A percentile compares a stretch with the other conserved stretches of the same genome.
Conservation (phyloP, 495 filamentous ascomycete genomes). For the Coniosporium apollinis region DNA sequence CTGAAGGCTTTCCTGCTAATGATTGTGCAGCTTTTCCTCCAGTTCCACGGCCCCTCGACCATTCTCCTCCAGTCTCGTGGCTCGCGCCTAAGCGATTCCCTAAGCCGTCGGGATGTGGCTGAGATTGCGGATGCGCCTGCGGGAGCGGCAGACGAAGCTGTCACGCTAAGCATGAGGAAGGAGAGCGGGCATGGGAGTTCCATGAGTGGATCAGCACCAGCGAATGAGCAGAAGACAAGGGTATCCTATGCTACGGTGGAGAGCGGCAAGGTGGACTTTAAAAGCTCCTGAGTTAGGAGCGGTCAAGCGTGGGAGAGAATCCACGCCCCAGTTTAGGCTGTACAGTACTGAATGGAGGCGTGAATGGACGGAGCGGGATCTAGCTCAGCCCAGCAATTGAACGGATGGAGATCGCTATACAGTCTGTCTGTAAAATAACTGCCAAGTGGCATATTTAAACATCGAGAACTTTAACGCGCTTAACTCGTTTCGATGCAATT, state of each 20-base stretch:
- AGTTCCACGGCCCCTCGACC: slow-evolving; percentile 71
- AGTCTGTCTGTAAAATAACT: too few species aligned
- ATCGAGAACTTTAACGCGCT: too few species aligned
- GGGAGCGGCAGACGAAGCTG: slow-evolving; percentile 33
- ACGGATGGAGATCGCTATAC: too few species aligned
- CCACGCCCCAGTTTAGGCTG: too few species aligned
- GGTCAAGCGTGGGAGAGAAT: not conserved
- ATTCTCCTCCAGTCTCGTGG: slow-evolving; percentile 75
- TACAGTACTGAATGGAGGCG: too few species aligned
- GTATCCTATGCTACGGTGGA: slow-evolving; percentile 12
- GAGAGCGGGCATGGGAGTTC: slow-evolving; percentile 8
- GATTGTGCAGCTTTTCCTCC: slow-evolving; percentile 51
- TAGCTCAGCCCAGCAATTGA: too few species aligned
- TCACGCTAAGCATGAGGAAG: slow-evolving; percentile 28
- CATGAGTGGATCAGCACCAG: not conserved
- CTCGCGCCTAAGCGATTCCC: slow-evolving; percentile 53
- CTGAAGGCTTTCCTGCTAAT: slow-evolving; percentile 3
- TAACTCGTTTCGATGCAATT: too few species aligned
- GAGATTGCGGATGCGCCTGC: slow-evolving; percentile 64
- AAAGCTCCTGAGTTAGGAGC: not conserved
- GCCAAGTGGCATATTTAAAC: too few species aligned
- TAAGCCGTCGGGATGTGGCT: slow-evolving; percentile 60
- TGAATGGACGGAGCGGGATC: too few species aligned
- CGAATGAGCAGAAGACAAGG: slow-evolving; percentile 4
- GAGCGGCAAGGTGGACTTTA: slow-evolving; percentile 8